Evolutionary conservation across 2,329 filamentous ascomycete species (phyloP).

Genomic region (Akanthomyces dipterigenus): DNA sequence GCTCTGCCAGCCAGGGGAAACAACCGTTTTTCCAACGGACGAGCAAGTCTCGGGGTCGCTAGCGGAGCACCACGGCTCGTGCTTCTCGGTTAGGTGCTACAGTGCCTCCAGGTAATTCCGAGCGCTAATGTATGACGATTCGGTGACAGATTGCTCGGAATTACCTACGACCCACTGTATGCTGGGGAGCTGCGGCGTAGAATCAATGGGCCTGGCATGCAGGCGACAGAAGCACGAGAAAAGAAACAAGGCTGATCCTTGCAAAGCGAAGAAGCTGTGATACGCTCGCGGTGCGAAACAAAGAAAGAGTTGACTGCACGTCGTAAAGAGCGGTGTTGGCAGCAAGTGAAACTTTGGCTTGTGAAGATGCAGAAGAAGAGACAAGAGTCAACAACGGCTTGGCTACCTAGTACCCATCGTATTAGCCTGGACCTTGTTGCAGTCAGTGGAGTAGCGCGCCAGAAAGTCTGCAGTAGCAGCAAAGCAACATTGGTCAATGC

Average conservation of each 20-base stretch:
- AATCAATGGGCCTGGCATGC: not conserved
- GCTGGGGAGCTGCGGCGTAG: not conserved
- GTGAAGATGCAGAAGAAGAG: constrained; percentile 7
- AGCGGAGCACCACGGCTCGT: not conserved
- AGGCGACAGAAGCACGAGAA: not conserved
- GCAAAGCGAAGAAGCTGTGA: not conserved
- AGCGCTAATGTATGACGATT: too few species aligned
- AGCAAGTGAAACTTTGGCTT: constrained; percentile 9
- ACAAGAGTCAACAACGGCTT: constrained; percentile 11
- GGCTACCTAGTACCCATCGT: not conserved
- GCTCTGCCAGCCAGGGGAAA: not conserved
- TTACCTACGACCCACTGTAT: too few species aligned
- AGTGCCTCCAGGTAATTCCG: too few species aligned
- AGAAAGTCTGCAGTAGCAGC: not conserved
- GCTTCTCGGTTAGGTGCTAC: not conserved
- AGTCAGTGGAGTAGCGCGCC: constrained; percentile 5
- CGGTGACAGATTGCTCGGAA: too few species aligned
- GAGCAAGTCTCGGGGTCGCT: not conserved
- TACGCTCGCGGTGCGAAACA: not conserved
- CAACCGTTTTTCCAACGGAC: not conserved
- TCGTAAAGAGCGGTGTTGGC: constrained; percentile 11
- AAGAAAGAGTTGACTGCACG: not conserved
- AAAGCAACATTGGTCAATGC: not conserved
- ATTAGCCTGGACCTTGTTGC: not conserved
- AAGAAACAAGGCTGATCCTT: not conserved